These are phyloP conservation scores for Trametes elegans DNA, from an alignment of 768 basidiomycete genomes.

Conservation along the genomic window DNA sequence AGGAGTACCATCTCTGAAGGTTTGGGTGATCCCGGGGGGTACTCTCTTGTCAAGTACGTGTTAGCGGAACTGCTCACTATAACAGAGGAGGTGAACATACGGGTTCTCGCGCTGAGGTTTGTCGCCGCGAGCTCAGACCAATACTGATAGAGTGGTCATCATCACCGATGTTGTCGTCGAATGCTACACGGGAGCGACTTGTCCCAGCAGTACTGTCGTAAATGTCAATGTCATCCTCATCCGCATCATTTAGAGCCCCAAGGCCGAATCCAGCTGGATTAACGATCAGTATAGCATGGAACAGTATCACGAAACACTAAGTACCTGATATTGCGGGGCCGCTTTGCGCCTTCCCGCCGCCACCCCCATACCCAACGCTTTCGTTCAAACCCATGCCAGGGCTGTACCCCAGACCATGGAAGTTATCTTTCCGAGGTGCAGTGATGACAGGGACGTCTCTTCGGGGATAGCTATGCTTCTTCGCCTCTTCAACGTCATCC, in stretches of 20 bases:
- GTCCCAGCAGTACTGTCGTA: constrained; percentile 51
- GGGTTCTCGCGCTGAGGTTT: constrained; percentile 1
- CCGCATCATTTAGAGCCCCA: constrained; percentile 89
- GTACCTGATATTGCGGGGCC: constrained; percentile 62
- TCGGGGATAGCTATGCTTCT: constrained; percentile 84
- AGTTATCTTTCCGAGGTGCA: constrained; percentile 69
- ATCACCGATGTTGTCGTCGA: constrained; percentile 61
- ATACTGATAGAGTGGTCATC: constrained; percentile 57
- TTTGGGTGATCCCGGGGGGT: constrained; percentile 27
- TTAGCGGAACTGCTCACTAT: background rate
- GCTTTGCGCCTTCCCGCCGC: constrained; percentile 15
- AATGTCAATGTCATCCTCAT: constrained; percentile 87
- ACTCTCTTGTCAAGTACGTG: constrained; percentile 14
- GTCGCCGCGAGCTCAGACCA: constrained; percentile 28
- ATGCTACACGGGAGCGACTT: constrained; percentile 54
- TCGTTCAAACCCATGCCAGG: constrained; percentile 63
- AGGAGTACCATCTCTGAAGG: constrained; percentile 73
- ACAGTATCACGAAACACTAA: background rate
- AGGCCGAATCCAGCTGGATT: constrained; percentile 78
- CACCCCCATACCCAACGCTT: constrained; percentile 42
- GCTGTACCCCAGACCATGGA: constrained; percentile 80
- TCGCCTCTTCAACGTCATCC: constrained; percentile 76
- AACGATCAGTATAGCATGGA: background rate
- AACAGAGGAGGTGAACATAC: background rate
- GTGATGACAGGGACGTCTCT: constrained; percentile 68